These are phyloP conservation scores for Myxozyma geophila DNA, from an alignment of 805 yeast species.

Conservation along the genomic window DNA sequence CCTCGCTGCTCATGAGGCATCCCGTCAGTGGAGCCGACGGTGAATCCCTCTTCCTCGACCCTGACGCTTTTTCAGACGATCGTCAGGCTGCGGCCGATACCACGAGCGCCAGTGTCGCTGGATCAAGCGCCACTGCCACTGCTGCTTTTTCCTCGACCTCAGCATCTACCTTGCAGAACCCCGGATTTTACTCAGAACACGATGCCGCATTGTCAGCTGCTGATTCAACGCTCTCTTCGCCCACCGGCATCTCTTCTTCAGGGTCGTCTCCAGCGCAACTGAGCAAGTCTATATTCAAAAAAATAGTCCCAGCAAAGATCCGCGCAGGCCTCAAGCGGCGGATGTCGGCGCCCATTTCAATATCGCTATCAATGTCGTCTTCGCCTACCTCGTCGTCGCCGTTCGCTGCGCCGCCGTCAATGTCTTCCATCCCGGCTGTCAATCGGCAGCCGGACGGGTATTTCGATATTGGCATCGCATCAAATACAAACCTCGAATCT, in stretches of 20 bases:
- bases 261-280: conserved; percentile 19
- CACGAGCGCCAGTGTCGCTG: neutral
- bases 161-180: too few species aligned
- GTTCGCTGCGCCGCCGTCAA: neutral
- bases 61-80: conserved; percentile 30
- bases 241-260: conserved; percentile 8
- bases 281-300: conserved; percentile 29
- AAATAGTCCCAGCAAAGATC: conserved; percentile 31
- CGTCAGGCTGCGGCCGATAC: neutral
- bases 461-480: conserved; percentile 27
- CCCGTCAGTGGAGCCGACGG: conserved; percentile 14
- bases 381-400: conserved; percentile 7
- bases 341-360: conserved; percentile 31
- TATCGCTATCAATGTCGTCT: conserved; percentile 7
- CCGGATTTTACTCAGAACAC: too few species aligned
- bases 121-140: neutral
- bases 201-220: neutral
- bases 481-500: conserved; percentile 28
- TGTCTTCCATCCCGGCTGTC: neutral
- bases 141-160: neutral
- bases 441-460: conserved; percentile 15
- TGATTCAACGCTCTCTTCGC: neutral
- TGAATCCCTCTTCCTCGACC: conserved; percentile 18
- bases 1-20: conserved; percentile 22
- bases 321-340: conserved; percentile 27